phyloP scores from a whole-genome alignment of 2,329 filamentous ascomycete species.

The Botrytis sinoallii region DNA sequence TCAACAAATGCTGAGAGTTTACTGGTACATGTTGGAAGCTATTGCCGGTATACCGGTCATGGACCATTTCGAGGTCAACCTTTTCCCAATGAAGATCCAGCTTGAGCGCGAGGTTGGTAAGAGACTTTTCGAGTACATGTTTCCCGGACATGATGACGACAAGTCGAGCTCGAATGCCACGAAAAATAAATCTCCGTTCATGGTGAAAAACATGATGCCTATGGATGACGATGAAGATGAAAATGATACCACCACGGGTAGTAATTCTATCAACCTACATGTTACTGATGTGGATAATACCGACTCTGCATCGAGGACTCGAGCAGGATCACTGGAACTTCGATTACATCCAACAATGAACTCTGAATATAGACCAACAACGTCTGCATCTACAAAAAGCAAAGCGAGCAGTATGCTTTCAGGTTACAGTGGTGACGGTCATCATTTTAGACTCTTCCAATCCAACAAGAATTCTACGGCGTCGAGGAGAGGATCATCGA shows the following conservation, averaged over 20 bases:
- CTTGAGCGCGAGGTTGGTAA: slow-evolving; percentile 90
- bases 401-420: slow-evolving; percentile 33
- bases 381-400: slow-evolving; percentile 26
- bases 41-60: slow-evolving; percentile 97
- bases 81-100: slow-evolving; percentile 92
- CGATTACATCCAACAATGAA: slow-evolving; percentile 79
- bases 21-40: slow-evolving; percentile 97
- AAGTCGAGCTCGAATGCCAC: slow-evolving; percentile 39
- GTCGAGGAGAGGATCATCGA: slow-evolving; percentile 22
- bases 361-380: slow-evolving; percentile 43
- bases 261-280: slow-evolving; percentile 23
- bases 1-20: slow-evolving; percentile 84
- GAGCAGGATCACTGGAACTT: slow-evolving; percentile 73
- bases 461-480: slow-evolving; percentile 34
- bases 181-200: slow-evolving; percentile 61
- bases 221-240: slow-evolving; percentile 37
- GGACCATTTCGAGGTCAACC: slow-evolving; percentile 91
- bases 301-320: slow-evolving; percentile 55
- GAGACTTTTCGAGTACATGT: slow-evolving; percentile 94
- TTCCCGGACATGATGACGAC: slow-evolving; percentile 66
- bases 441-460: slow-evolving; percentile 45
- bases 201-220: slow-evolving; percentile 51
- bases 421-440: slow-evolving; percentile 33
- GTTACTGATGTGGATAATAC: slow-evolving; percentile 41
- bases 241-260: slow-evolving; percentile 38